Evolutionary conservation across 2,329 filamentous ascomycete species (phyloP), one percentile per base, ranked within the genome.

Genomic region (Ceratocystis diversiconidia): DNA sequence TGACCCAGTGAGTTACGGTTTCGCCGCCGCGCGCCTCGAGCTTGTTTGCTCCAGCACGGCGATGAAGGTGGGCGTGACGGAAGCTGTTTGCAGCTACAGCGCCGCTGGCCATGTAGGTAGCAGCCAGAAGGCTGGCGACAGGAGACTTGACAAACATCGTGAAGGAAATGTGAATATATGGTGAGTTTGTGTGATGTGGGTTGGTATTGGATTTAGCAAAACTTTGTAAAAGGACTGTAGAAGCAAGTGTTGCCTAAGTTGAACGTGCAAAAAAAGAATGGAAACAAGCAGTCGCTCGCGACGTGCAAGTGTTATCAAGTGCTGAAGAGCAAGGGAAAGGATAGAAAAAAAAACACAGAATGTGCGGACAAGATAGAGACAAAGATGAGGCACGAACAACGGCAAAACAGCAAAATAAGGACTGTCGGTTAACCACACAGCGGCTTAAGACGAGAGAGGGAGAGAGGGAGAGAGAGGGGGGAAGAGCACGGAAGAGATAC

Each of bases 141-240:
- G 77, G 69, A 63, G 70, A 73, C 69, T 78, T 79, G 71, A 74
- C 70, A 69, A 75, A 73, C 79, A 80, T 80, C 19, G 68, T 76
- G 72, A 68, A 19, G 57, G 59, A 61, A 67, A 32, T 64, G 59
- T 68, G 69, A 64, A 65, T 60, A 65, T 68, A 65, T 61, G 68
- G 69, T 62, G 55, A 28, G 48, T 52, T 48, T n/a, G 65, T 62
- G 19, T 48, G 50, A 15, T 48, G 52, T 25, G 6, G 17, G 63
- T 68, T 2, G 28, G 10, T 41, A 64, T 68, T 67, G 68, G 62
- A 67, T 66, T 36, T 36, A 5, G 17, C 28, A 59, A 59, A 15
- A 32, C 36, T 36, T 25, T n/a, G 25, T 8, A 32, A 32, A 59
- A 59, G 15, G 55, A 59, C 32, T 59, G 28, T 59, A 36, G 55